Evolutionary conservation across 2,329 filamentous ascomycete genomes (phyloP), one percentile per base, ranked within the genome.

Genomic region (Pyrenophora tritici-repentis): DNA sequence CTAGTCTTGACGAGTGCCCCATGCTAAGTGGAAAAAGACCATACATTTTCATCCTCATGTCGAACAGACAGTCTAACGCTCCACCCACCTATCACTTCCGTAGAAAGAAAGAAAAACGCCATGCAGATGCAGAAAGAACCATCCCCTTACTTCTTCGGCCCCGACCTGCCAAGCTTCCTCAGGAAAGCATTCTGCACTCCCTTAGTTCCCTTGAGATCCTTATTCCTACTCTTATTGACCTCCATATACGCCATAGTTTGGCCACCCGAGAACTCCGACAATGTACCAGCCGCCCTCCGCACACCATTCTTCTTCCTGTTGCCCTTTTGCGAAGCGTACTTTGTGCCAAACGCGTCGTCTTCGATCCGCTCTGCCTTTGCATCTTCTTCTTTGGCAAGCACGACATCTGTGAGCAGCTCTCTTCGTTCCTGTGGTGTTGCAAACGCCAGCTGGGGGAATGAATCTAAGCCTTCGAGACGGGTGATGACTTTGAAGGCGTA

Each of bases 401-500:
- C 84, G 2, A 97, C 91, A 63, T 95, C 90, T 61, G 92, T 87
- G 1, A 99, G 81, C 20, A 97, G 81, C 72, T 96, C 91, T 39
- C 91, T 87, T 4, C 91, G 86, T 66, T 96, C 91, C 6, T 84
- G 79, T 0, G 91, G 83, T 1, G 90, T 90, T 2, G 84, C 84
- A 70, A 95, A 97, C 2, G 87, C 88, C 1, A 99, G 82, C 0
- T 86, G 86, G 0, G 88, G 86, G 45, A 93, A 88, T 52, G 90
- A 84, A 54, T 97, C 90, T 58, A 99, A 91, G 42, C 93, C 94
- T 66, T 92, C 88, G 6, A 99, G 81, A 67, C 96, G 91, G 0
- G 94, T 99, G 71, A 99, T 99, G 56, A 97, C 93, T 72, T 97
- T 97, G 82, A 99, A 99, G 0, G 94, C 93, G 71, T 99, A 99